Evolutionary conservation across 2,329 filamentous ascomycete genomes (phyloP).

Genomic region (Colletotrichum sp.): DNA sequence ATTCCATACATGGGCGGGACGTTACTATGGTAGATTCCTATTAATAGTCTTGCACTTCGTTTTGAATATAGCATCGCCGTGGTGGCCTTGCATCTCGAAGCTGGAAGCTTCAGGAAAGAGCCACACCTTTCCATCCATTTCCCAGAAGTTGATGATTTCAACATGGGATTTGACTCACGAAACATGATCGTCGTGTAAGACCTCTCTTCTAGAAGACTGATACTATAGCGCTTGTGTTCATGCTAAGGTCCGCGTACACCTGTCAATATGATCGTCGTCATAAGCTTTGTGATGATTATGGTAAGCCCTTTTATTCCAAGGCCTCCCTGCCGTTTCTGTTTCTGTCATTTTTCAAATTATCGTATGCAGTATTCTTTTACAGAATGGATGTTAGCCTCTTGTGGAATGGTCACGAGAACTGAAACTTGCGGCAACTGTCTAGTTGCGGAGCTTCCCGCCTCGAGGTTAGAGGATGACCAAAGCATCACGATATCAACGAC

Average conservation of each 20-base stretch:
- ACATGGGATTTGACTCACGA: not conserved
- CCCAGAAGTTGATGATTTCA: not conserved
- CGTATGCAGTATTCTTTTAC: not conserved
- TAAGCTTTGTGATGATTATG: not conserved
- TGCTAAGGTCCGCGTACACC: not conserved
- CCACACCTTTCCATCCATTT: not conserved
- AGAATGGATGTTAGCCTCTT: not conserved
- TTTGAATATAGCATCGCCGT: not conserved
- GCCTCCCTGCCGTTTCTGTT: not conserved
- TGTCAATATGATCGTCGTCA: not conserved
- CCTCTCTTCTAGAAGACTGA: not conserved
- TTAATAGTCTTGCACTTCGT: not conserved
- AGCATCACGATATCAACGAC: not conserved
- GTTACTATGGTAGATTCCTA: fast-evolving
- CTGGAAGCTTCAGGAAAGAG: not conserved
- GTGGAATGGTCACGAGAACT: not conserved
- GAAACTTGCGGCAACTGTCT: not conserved
- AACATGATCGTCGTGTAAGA: not conserved
- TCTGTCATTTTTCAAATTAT: not conserved
- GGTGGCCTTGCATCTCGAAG: not conserved
- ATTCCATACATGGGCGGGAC: fast-evolving
- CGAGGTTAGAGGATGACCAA: not conserved
- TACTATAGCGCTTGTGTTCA: not conserved
- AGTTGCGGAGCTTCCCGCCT: not conserved
- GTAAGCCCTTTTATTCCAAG: not conserved